Evolutionary conservation across 2,329 filamentous ascomycete genomes (phyloP), one percentile per base, ranked within the genome.

Genomic region (Aureobasidium sp.): DNA sequence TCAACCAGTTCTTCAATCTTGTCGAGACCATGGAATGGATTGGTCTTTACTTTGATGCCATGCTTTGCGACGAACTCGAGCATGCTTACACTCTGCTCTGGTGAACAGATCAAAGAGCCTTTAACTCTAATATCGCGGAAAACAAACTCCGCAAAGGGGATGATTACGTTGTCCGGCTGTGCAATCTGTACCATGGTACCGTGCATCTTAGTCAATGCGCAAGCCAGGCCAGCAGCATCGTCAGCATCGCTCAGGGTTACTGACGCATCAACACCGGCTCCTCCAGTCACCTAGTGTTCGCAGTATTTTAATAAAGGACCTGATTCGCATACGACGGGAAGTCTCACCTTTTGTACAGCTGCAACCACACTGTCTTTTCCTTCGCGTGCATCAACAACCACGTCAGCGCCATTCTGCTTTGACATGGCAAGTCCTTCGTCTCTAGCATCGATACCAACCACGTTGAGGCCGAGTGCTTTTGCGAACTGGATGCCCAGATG

Each of bases 201-300:
- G 67, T 86, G 84, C 77, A 81, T 84, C 67, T 76, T 79, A 0
- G 84, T 86, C 0, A 84, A 73, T 0, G 82, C 82, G 58, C 80
- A 82, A 0, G 76, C 78, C 24, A 79, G 70, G 5, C 76, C 81
- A 44, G 81, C 78, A 2, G 83, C 79, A 0, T 71, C 71, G 1
- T 74, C 69, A 19, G 80, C 79, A 64, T 85, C 82, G n/a, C 77
- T 77, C 0, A 86, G 68, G 52, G 80, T 80, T 14, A 86, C 69
- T 0, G 82, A 79, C 1, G 78, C 78, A 61, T 83, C 77, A 0
- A 77, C 82, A 0, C 83, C 81, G 9, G 71, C 63, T 0, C 78
- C 79, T 11, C 74, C 75, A 0, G 82, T 85, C 1, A 54, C 50
- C 47, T 49, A 17, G 35, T 19, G 15, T 48, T 29, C 14, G 17